Evolutionary conservation across 2,329 filamentous ascomycete species (phyloP).

Genomic region (Sphaceloma murrayae): DNA sequence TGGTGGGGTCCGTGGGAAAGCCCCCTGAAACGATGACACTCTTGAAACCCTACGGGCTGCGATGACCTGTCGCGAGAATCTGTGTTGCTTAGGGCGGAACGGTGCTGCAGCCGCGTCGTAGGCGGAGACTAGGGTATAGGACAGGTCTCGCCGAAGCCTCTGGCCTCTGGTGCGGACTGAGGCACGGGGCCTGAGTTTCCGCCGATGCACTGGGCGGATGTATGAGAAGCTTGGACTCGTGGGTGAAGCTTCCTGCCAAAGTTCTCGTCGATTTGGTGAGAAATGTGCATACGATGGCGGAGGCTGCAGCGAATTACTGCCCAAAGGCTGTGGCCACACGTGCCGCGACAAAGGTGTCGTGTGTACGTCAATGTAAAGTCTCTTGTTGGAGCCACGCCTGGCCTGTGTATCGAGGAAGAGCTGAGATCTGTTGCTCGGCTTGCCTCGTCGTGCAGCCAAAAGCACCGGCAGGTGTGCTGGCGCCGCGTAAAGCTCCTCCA

Average conservation of each 20-base stretch:
- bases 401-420: constrained; percentile 7
- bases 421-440: constrained; percentile 8
- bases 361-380: constrained; percentile 9
- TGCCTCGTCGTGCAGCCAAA: constrained; percentile 12
- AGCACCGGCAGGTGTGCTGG: constrained; percentile 9
- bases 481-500: constrained; percentile 11
- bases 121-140: constrained; percentile 13
- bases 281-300: constrained; percentile 11
- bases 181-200: constrained; percentile 10
- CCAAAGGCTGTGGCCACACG: constrained; percentile 13
- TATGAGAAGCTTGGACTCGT: constrained; percentile 11
- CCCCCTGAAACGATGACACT: constrained; percentile 10
- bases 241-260: constrained; percentile 14
- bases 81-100: constrained; percentile 13
- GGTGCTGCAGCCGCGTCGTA: constrained; percentile 16
- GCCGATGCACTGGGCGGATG: constrained; percentile 9
- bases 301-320: constrained; percentile 7
- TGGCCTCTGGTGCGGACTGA: constrained; percentile 9
- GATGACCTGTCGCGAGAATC: constrained; percentile 3
- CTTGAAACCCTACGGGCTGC: constrained; percentile 2
- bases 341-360: constrained; percentile 11
- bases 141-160: constrained; percentile 10
- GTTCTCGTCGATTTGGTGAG: constrained; percentile 10
- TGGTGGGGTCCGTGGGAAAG: constrained; percentile 5
- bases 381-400: constrained; percentile 25